These are phyloP conservation scores for Cyclotella kingstonii DNA, from an alignment of 108 stramenopile genomes.

Conservation along the genomic window DNA sequence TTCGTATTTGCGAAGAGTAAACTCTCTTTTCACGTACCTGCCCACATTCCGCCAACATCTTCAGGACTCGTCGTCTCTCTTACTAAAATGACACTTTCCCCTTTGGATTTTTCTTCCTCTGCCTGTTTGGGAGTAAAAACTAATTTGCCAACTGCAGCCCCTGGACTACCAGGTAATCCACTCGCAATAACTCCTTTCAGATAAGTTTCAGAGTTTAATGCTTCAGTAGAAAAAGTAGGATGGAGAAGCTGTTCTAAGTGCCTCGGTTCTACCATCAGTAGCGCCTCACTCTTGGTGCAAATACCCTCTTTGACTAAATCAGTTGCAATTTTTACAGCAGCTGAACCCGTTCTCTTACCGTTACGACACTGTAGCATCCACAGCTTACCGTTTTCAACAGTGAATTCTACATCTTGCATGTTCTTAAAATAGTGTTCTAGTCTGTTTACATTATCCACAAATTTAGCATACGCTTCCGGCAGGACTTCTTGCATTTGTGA, in stretches of 20 bases:
- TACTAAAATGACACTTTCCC: constrained; percentile 75
- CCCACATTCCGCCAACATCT: constrained; percentile 91
- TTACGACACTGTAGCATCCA: constrained; percentile 89
- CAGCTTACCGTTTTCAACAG: constrained; percentile 83
- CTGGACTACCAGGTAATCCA: constrained; percentile 80
- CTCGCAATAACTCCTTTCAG: constrained; percentile 69
- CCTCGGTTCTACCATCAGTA: constrained; percentile 75
- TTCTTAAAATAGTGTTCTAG: constrained; percentile 84
- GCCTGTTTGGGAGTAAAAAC: constrained; percentile 79
- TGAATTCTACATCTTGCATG: constrained; percentile 93
- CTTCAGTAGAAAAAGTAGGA: constrained; percentile 65
- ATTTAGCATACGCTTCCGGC: constrained; percentile 79
- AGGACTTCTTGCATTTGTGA: constrained; percentile 63
- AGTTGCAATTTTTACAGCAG: constrained; percentile 80
- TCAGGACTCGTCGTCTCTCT: constrained; percentile 61
- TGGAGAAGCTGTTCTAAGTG: constrained; percentile 85
- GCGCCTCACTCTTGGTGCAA: constrained; percentile 66
- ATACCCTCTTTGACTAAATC: constrained; percentile 82
- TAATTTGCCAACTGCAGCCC: constrained; percentile 83
- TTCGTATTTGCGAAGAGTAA: no score
- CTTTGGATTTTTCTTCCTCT: constrained; percentile 58
- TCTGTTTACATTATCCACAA: constrained; percentile 65
- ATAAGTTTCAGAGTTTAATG: constrained; percentile 53
- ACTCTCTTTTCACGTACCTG: constrained; percentile 12
- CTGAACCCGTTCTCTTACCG: constrained; percentile 83